Evolutionary conservation across 345 rosid genomes (phyloP).

Genomic region (Citropsis articulata): DNA sequence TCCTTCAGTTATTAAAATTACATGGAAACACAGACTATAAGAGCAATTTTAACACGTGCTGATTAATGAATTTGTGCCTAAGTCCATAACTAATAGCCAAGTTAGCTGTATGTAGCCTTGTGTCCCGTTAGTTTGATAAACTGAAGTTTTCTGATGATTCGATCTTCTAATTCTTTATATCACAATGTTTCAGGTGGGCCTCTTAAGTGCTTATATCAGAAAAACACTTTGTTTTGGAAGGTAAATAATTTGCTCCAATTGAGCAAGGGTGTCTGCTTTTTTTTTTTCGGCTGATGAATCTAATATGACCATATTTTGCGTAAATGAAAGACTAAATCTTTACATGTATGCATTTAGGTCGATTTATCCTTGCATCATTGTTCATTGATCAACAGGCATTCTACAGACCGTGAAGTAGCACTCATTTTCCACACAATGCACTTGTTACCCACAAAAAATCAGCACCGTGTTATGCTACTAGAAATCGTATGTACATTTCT

Average conservation of each 20-base stretch:
- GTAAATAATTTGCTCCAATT: slow-evolving; percentile 15
- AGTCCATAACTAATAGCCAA: neutral
- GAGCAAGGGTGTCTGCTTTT: neutral
- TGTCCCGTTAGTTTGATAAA: slow-evolving; percentile 4
- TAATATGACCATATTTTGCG: neutral
- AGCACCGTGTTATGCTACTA: slow-evolving; percentile 53
- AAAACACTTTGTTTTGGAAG: slow-evolving; percentile 68
- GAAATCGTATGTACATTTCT: neutral
- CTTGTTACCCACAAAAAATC: too few species aligned
- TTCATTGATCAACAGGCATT: slow-evolving; percentile 44
- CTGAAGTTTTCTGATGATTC: neutral
- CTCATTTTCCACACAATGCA: too few species aligned
- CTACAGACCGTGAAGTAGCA: slow-evolving; percentile 70
- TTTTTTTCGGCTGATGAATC: neutral
- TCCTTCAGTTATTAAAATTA: neutral
- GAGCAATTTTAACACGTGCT: neutral
- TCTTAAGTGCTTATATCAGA: slow-evolving; percentile 62
- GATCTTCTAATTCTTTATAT: slow-evolving; percentile 1
- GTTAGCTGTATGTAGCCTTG: too few species aligned
- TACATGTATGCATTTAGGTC: neutral
- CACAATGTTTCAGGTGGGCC: slow-evolving; percentile 47
- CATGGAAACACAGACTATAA: neutral
- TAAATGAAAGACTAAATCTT: neutral
- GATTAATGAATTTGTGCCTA: neutral
- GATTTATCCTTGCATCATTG: neutral